A percentile compares a stretch with the other conserved stretches of the same genome.
These are phyloP conservation scores for grape (Vitis vinifera) DNA, from an alignment of 164 flowering plant genomes.

Conservation along the genomic window ASM3070453v1 NC_081805.1:11359001-11359500, in stretches of 20 bases:
- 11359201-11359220: slow-evolving; percentile 81
- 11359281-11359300: neutral
- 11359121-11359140: neutral
- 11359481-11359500: too few relatives aligned
- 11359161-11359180: slow-evolving; percentile 14
- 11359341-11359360: too few relatives aligned
- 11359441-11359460: too few relatives aligned
- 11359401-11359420: too few relatives aligned
- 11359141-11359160: neutral
- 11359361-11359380: too few relatives aligned
- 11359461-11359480: too few relatives aligned
- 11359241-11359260: too few relatives aligned
- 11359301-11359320: too few relatives aligned
- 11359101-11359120: neutral
- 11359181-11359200: slow-evolving; percentile 77
- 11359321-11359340: too few relatives aligned
- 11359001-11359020: slow-evolving; percentile 82
- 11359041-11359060: slow-evolving; percentile 73
- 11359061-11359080: slow-evolving; percentile 89
- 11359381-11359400: too few relatives aligned
- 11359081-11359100: slow-evolving; percentile 22
- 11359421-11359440: too few relatives aligned
- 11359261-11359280: neutral
- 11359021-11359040: slow-evolving; percentile 77
- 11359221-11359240: too few relatives aligned